phyloP scores from a whole-genome alignment of 768 basidiomycete species.

The Xerocomus potaroensis region DNA sequence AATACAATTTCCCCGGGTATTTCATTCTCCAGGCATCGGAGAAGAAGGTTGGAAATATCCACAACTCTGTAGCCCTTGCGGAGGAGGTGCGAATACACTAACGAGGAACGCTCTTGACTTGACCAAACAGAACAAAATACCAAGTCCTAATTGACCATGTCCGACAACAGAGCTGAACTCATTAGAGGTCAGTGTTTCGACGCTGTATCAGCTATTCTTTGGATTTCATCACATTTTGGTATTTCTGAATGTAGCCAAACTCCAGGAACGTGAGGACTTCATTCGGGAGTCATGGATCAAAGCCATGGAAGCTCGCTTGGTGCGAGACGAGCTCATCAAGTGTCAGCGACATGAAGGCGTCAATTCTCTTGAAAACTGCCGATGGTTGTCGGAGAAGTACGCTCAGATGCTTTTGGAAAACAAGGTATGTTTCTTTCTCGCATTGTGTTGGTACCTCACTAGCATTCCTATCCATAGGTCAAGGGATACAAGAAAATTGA shows the following conservation, averaged over 20 bases:
- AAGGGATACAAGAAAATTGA: slow-evolving; percentile 84
- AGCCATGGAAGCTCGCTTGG: slow-evolving; percentile 88
- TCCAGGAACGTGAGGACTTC: slow-evolving; percentile 66
- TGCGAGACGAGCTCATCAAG: slow-evolving; percentile 82
- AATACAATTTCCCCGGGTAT: too few species aligned
- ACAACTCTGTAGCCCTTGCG: too few species aligned
- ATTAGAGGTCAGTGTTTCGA: slow-evolving; percentile 25
- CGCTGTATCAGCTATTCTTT: neutral
- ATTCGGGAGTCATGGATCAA: slow-evolving; percentile 92
- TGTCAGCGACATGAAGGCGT: slow-evolving; percentile 90
- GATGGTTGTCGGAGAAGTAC: slow-evolving; percentile 81
- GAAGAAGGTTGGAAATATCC: too few species aligned
- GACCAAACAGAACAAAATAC: slow-evolving; percentile 12
- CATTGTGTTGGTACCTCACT: slow-evolving; percentile 3
- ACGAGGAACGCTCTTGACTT: too few species aligned
- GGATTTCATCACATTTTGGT: neutral
- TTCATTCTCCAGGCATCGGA: too few species aligned
- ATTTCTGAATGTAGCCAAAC: slow-evolving; percentile 42
- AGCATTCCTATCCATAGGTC: slow-evolving; percentile 47
- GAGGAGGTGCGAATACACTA: too few species aligned
- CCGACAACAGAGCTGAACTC: slow-evolving; percentile 32
- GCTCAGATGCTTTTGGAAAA: slow-evolving; percentile 72
- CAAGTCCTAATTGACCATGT: slow-evolving; percentile 18
- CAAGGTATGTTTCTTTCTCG: slow-evolving; percentile 49
- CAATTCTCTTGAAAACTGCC: slow-evolving; percentile 87